A percentile compares a stretch with the other conserved stretches of the same genome.
Evolutionary conservation across 2,329 filamentous ascomycete genomes (phyloP).

Genomic region (Diaporthe humulicola): DNA sequence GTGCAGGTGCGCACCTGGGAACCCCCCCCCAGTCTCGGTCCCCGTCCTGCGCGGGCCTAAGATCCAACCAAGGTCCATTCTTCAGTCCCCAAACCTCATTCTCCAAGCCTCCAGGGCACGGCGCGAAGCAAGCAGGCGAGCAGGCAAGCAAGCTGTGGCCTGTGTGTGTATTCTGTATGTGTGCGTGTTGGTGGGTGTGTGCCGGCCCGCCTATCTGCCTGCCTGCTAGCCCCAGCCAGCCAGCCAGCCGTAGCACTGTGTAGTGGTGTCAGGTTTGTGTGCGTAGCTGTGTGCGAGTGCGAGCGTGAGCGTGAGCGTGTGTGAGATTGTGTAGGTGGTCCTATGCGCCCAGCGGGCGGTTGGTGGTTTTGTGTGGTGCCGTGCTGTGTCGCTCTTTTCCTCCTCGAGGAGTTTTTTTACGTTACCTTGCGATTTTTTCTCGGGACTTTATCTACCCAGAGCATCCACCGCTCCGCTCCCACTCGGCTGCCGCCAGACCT

Average conservation of each 20-base stretch:
- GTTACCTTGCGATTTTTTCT: constrained; percentile 36
- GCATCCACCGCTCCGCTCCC: constrained; percentile 37
- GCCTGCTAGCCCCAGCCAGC: too few species aligned
- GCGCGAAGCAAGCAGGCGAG: neutral
- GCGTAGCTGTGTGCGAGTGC: neutral
- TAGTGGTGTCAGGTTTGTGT: neutral
- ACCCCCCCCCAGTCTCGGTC: constrained; percentile 14
- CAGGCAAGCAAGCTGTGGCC: neutral
- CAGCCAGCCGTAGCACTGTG: neutral
- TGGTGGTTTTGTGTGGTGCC: constrained; percentile 30
- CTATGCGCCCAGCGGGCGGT: constrained; percentile 23
- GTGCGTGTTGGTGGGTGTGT: neutral
- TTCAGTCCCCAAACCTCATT: neutral
- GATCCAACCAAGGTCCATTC: constrained; percentile 1
- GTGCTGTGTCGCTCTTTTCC: constrained; percentile 32
- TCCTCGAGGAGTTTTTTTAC: constrained; percentile 30
- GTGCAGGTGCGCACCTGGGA: constrained; percentile 13
- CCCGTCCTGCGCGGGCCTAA: constrained; percentile 10
- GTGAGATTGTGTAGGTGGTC: constrained; percentile 17
- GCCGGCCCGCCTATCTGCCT: neutral
- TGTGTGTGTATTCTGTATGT: neutral
- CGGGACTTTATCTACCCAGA: constrained; percentile 36
- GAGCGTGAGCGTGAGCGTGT: neutral
- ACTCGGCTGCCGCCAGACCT: constrained; percentile 28
- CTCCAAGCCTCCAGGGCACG: neutral